phyloP scores from a whole-genome alignment of 2,329 filamentous ascomycete genomes.

The Tolypocladium ophioglossoides region DNA sequence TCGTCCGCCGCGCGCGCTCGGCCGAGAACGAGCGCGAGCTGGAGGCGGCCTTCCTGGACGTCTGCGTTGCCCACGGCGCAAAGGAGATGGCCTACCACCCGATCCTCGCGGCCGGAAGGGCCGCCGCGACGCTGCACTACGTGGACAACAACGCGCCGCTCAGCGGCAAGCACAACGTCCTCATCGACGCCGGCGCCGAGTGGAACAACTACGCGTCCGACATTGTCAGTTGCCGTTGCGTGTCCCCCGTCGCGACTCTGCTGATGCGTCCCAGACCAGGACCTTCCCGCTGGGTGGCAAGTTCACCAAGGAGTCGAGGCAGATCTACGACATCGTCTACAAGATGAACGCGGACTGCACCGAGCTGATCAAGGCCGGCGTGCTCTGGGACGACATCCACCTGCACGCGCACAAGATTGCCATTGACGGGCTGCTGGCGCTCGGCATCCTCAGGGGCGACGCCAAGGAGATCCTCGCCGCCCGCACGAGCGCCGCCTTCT shows the following conservation, averaged over 20 bases:
- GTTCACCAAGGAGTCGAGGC: constrained; percentile 58
- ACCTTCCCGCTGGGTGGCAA: constrained; percentile 73
- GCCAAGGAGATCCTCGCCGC: constrained; percentile 64
- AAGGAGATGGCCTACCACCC: constrained; percentile 80
- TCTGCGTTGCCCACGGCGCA: constrained; percentile 63
- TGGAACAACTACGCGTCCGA: constrained; percentile 63
- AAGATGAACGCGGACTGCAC: constrained; percentile 80
- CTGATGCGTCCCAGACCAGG: constrained; percentile 47
- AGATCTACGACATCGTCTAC: constrained; percentile 75
- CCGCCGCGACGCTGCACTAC: constrained; percentile 82
- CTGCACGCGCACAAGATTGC: constrained; percentile 69
- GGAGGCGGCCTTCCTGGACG: constrained; percentile 68
- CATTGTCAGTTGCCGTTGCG: constrained; percentile 41
- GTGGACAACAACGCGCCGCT: constrained; percentile 66
- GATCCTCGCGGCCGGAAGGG: constrained; percentile 72
- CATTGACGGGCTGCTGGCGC: constrained; percentile 63
- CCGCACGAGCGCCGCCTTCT: constrained; percentile 79
- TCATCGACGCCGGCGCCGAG: constrained; percentile 77
- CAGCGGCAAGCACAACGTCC: constrained; percentile 61
- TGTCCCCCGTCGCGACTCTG: too few species aligned
- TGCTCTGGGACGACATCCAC: constrained; percentile 75
- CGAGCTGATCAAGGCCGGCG: constrained; percentile 58
- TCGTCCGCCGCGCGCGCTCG: constrained; percentile 48
- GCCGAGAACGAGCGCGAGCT: constrained; percentile 74
- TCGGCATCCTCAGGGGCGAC: constrained; percentile 63